phyloP scores from a whole-genome alignment of 345 rosid species.

The Streptanthus diversifolius region DNA sequence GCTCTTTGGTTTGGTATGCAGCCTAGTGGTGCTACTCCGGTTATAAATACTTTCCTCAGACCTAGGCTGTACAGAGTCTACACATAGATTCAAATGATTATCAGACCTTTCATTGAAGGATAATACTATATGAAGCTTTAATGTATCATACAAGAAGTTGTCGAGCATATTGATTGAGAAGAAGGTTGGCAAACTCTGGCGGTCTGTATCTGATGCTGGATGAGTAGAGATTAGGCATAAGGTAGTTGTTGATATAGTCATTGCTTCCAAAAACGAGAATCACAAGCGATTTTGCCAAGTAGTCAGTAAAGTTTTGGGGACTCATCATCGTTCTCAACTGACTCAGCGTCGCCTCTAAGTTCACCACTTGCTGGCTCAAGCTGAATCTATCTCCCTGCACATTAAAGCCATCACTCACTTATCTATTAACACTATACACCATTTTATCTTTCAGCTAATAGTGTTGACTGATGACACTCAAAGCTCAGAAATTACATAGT shows the following conservation, averaged over 20 bases:
- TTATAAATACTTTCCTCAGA: conserved; percentile 59
- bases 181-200: conserved; percentile 52
- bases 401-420: neutral
- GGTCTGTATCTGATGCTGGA: conserved; percentile 56
- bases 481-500: conserved; percentile 44
- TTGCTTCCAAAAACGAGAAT: conserved; percentile 78
- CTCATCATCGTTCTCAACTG: conserved; percentile 52
- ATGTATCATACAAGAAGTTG: conserved; percentile 52
- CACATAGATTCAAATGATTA: conserved; percentile 10
- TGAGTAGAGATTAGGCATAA: conserved; percentile 63
- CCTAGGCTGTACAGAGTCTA: conserved; percentile 70
- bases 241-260: conserved; percentile 94
- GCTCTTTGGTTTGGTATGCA: conserved; percentile 85
- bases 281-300: conserved; percentile 47
- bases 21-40: conserved; percentile 71
- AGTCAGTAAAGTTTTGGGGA: conserved; percentile 42
- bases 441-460: neutral
- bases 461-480: neutral
- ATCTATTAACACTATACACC: neutral
- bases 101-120: neutral
- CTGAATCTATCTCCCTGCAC: conserved; percentile 60
- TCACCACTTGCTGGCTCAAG: conserved; percentile 63
- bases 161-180: conserved; percentile 54
- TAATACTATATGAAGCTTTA: neutral
- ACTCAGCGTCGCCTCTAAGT: conserved; percentile 57